phyloP scores from a whole-genome alignment of 2,329 filamentous ascomycete species.

The Chaetothyriales sp. region DNA sequence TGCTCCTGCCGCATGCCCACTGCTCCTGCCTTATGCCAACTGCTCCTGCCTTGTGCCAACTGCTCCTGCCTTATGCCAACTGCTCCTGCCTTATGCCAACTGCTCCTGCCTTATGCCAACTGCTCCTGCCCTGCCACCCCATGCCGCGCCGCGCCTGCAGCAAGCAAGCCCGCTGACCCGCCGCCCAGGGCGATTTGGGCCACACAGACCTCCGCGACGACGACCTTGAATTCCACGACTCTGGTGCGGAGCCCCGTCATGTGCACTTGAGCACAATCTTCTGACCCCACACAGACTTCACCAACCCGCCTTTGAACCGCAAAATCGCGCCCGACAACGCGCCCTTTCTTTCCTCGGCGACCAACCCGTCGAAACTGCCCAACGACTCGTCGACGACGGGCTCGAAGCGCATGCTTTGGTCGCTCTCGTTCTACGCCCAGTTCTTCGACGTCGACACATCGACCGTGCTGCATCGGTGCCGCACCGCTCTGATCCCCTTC shows the following conservation, averaged over 20 bases:
- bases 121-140: neutral
- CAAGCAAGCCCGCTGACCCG: slow-evolving; percentile 1
- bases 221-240: slow-evolving; percentile 93
- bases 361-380: slow-evolving; percentile 34
- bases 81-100: no score
- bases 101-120: neutral
- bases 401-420: slow-evolving; percentile 83
- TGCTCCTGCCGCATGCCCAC: no score
- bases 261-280: slow-evolving; percentile 18
- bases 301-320: slow-evolving; percentile 40
- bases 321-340: slow-evolving; percentile 37
- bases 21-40: no score
- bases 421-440: slow-evolving; percentile 83
- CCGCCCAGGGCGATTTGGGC: slow-evolving; percentile 72
- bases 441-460: slow-evolving; percentile 97
- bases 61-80: no score
- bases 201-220: slow-evolving; percentile 94
- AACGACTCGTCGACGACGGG: slow-evolving; percentile 32
- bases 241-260: slow-evolving; percentile 38
- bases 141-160: neutral
- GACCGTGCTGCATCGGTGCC: slow-evolving; percentile 75
- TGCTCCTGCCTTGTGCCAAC: neutral
- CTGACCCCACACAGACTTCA: slow-evolving; percentile 46
- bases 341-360: slow-evolving; percentile 41
- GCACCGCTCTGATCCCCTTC: slow-evolving; percentile 70